phyloP scores from a whole-genome alignment of 1,284 basidiomycete genomes.

The Gymnopus androsaceus region DNA sequence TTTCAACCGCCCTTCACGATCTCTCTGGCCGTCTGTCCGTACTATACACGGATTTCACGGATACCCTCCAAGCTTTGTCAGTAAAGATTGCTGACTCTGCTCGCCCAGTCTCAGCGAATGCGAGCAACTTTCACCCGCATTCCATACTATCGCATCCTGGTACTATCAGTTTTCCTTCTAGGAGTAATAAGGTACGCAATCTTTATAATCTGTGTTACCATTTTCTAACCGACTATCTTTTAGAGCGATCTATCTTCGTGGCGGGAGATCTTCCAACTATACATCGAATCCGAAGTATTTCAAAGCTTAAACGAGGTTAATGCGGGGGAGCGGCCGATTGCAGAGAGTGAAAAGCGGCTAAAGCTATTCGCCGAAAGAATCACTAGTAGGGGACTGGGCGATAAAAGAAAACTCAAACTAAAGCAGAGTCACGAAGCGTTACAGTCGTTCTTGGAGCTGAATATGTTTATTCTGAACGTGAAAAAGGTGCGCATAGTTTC shows the following conservation, averaged over 20 bases:
- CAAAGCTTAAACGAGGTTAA: constrained; percentile 75
- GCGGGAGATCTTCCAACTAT: constrained; percentile 89
- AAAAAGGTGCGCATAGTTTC: constrained; percentile 62
- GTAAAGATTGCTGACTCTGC: constrained; percentile 59
- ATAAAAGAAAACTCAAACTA: constrained; percentile 60
- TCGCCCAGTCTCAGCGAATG: constrained; percentile 52
- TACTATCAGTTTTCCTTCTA: constrained; percentile 27
- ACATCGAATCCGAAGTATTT: constrained; percentile 88
- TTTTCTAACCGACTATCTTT: not conserved
- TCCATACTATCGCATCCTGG: constrained; percentile 48
- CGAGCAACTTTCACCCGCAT: constrained; percentile 46
- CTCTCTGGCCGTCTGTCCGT: constrained; percentile 67
- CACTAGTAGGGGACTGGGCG: constrained; percentile 59
- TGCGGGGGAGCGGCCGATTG: constrained; percentile 73
- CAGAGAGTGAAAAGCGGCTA: constrained; percentile 76
- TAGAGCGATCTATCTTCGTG: constrained; percentile 85
- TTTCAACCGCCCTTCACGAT: constrained; percentile 76
- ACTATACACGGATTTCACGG: constrained; percentile 66
- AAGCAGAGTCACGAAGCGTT: constrained; percentile 69
- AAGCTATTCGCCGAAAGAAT: constrained; percentile 73
- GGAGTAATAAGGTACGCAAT: constrained; percentile 31
- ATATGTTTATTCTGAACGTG: constrained; percentile 80
- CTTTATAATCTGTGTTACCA: constrained; percentile 24
- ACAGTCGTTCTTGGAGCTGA: constrained; percentile 81
- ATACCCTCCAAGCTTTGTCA: constrained; percentile 64